Evolutionary conservation across 2,329 filamentous ascomycete genomes (phyloP).

Genomic region (Aspergillus puulaauensis): DNA sequence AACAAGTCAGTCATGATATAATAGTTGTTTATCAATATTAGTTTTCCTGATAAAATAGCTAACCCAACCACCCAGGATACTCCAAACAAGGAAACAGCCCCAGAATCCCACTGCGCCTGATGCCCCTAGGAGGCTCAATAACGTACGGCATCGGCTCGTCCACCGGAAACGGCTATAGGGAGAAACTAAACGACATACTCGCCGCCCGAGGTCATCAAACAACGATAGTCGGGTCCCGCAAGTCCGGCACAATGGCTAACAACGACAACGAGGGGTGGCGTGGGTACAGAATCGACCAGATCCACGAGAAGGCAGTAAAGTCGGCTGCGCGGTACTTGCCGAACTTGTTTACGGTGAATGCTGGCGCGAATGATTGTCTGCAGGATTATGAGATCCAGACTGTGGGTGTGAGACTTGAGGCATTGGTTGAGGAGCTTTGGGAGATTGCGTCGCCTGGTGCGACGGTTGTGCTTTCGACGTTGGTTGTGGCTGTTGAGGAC

Average conservation of each 20-base stretch:
- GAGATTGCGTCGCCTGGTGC: neutral
- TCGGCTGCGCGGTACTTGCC: neutral
- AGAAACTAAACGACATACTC: neutral
- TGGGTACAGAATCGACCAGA: no score
- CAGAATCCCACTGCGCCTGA: neutral
- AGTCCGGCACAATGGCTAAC: no score
- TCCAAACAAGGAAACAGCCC: neutral
- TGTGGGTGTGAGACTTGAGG: constrained; percentile 1
- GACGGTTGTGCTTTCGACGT: constrained; percentile 5
- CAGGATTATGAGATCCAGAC: neutral
- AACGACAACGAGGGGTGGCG: no score
- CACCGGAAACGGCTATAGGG: constrained; percentile 15
- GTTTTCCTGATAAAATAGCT: neutral
- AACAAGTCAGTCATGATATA: no score
- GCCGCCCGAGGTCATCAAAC: no score
- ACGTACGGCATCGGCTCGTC: constrained; percentile 13
- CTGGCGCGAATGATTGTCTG: constrained; percentile 9
- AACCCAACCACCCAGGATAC: neutral
- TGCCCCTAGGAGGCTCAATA: constrained; percentile 15
- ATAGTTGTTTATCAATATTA: no score
- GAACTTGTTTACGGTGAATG: constrained; percentile 9
- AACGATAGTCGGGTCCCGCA: no score
- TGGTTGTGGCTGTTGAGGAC: neutral
- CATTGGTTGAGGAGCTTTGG: neutral
- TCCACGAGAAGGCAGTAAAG: no score